Base-by-base conservation (phyloP, 2,329 filamentous ascomycete species). In the Ustilaginoidea virens region DNA sequence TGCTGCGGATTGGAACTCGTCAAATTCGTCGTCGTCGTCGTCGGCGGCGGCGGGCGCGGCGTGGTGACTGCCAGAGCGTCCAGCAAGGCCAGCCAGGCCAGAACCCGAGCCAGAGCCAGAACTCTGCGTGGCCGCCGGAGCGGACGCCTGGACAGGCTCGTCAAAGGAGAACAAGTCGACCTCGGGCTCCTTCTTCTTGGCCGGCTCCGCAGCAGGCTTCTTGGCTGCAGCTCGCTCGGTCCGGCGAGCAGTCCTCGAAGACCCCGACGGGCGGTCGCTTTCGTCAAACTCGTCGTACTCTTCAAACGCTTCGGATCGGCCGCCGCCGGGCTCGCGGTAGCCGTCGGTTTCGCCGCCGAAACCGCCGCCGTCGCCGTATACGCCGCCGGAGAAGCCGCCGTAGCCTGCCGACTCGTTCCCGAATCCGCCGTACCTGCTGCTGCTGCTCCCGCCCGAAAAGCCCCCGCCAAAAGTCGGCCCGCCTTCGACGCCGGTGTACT, bases 201-300 rank as follows among this genome's bases (percentile, higher is more conserved):
- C 61, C 13, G 74, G 69, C 42, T 80, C 72, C 13, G 73, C 62
- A 6, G 52, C 45, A 7, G 58, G 52, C 43, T 66, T 64, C 32
- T 52, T 53, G 8, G 42, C 40, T 5, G 44, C 39, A 12, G 42
- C 38, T 12, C 39, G 46, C 30, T 55, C 53, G 5, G 51, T 41
- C 34, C 42, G 42, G 36, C 47, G 48, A 7, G 48, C 34, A 23
- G 35, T 55, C 42, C 63, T 70, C 19, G 60, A 58, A 15, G 69
- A 55, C 33, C 51, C 43, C 2, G 51, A 44, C 15, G 59, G 59
- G 30, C 55, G 46, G 19, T 63, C 56, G 23, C 67, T 82, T 44
- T 93, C 90, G 32, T 96, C 87, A 45, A 78, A 87, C 54, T 98
- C 90, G 48, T 98, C 86, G 46, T 98, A 98, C 54, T 94, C 90